phyloP scores from a whole-genome alignment of 495 filamentous ascomycete species.

The Peziza echinospora region DNA sequence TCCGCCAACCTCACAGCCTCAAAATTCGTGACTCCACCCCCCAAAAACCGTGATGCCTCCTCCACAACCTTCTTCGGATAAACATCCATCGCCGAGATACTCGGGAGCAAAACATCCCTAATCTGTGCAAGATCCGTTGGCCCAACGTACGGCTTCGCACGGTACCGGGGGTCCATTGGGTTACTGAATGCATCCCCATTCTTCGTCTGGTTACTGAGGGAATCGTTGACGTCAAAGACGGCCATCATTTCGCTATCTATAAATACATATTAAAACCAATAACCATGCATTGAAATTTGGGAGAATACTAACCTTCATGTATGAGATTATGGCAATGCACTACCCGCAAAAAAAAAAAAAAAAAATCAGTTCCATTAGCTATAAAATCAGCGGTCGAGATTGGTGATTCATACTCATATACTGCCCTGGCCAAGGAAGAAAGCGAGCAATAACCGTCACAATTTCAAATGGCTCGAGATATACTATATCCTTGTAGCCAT shows the following conservation, averaged over 20 bases:
- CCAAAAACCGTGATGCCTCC: too few relatives aligned
- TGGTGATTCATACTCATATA: too few relatives aligned
- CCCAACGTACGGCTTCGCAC: constrained; percentile 4
- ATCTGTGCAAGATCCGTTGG: constrained; percentile 5
- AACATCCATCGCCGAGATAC: constrained; percentile 8
- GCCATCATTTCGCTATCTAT: constrained; percentile 31
- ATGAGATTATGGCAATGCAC: constrained; percentile 27
- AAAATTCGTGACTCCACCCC: too few relatives aligned
- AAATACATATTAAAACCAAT: too few relatives aligned
- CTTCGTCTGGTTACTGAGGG: too few relatives aligned
- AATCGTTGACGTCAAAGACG: constrained; percentile 23
- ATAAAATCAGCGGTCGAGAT: too few relatives aligned
- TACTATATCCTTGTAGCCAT: constrained; percentile 14
- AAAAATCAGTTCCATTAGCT: too few relatives aligned
- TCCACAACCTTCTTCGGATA: too few relatives aligned
- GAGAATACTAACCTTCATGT: too few relatives aligned
- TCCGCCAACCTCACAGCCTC: too few relatives aligned
- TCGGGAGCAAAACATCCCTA: constrained; percentile 4
- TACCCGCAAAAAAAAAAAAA: too few relatives aligned
- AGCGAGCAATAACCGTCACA: constrained; percentile 28
- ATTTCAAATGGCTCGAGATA: constrained; percentile 20
- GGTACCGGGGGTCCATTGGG: constrained; percentile 12
- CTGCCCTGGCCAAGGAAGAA: constrained; percentile 30
- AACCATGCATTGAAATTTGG: too few relatives aligned
- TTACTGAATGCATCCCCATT: constrained; percentile 8